Evolutionary conservation across 495 filamentous ascomycete species (phyloP).

Genomic region (Halenospora varia): DNA sequence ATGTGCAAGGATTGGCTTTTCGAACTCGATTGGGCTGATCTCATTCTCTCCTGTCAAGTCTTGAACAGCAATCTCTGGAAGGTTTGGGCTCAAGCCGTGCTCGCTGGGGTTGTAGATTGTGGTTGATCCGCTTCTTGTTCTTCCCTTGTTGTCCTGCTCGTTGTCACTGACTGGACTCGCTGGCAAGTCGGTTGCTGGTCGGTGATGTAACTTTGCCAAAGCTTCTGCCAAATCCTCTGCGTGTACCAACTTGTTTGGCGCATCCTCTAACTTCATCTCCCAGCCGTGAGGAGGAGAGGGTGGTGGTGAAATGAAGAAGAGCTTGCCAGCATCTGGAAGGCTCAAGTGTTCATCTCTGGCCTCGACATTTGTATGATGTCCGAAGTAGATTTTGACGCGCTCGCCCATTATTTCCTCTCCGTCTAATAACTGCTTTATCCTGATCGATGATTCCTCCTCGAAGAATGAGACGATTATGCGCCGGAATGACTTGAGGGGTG

Average conservation of each 20-base stretch:
- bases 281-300: slow-evolving; percentile 90
- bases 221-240: slow-evolving; percentile 84
- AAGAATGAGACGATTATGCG: slow-evolving; percentile 89
- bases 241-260: slow-evolving; percentile 91
- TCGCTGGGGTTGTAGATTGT: slow-evolving; percentile 73
- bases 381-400: slow-evolving; percentile 81
- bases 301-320: slow-evolving; percentile 96
- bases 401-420: slow-evolving; percentile 65
- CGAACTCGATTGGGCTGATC: slow-evolving; percentile 40
- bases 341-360: slow-evolving; percentile 66
- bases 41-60: slow-evolving; percentile 67
- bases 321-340: slow-evolving; percentile 79
- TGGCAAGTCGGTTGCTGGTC: slow-evolving; percentile 22
- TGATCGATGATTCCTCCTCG: slow-evolving; percentile 66
- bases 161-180: slow-evolving; percentile 18
- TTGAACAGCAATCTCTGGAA: slow-evolving; percentile 88
- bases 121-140: slow-evolving; percentile 50
- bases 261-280: slow-evolving; percentile 84
- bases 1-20: slow-evolving; percentile 61
- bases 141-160: slow-evolving; percentile 6
- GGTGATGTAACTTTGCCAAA: slow-evolving; percentile 59
- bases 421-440: slow-evolving; percentile 67
- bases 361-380: slow-evolving; percentile 59
- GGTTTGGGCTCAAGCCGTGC: slow-evolving; percentile 67
- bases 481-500: slow-evolving; percentile 86